Percentiles rank a stretch among this genome's conserved stretches.
Evolutionary conservation across 495 filamentous ascomycete species (phyloP).

Genomic region (Acidiella bohemica): DNA sequence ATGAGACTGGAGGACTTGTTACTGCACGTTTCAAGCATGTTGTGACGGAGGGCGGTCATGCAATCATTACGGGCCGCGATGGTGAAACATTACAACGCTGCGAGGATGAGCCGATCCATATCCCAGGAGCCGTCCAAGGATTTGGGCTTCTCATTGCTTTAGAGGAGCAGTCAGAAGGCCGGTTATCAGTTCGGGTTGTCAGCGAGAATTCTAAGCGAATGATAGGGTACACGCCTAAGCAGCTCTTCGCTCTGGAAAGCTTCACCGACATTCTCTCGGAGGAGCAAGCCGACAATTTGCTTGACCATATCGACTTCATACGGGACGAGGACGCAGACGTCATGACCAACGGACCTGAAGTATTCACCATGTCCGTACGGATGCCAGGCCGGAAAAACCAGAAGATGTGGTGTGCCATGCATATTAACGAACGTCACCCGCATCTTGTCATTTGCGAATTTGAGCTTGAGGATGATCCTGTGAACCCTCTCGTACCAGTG

Average conservation of each 20-base stretch:
- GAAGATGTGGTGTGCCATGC: conserved; percentile 84
- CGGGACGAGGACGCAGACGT: conserved; percentile 64
- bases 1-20: conserved; percentile 33
- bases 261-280: conserved; percentile 72
- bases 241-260: conserved; percentile 59
- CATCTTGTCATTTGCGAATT: conserved; percentile 83
- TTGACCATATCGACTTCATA: conserved; percentile 83
- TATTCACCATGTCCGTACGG: conserved; percentile 64
- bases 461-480: conserved; percentile 69
- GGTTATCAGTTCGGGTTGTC: conserved; percentile 57
- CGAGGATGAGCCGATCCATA: conserved; percentile 90
- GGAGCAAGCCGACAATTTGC: conserved; percentile 66
- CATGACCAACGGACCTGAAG: conserved; percentile 63
- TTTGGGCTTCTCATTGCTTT: conserved; percentile 72
- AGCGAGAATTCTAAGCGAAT: conserved; percentile 75
- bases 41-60: conserved; percentile 67
- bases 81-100: conserved; percentile 57
- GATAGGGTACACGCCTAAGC: conserved; percentile 64
- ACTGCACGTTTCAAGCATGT: conserved; percentile 72
- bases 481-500: conserved; percentile 52
- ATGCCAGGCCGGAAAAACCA: conserved; percentile 37
- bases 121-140: conserved; percentile 76
- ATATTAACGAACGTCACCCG: conserved; percentile 49
- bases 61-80: conserved; percentile 67
- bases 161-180: conserved; percentile 54